Base-by-base conservation (phyloP, 2,329 filamentous ascomycete genomes). In the Aspergillus fumigatiaffinis region DNA sequence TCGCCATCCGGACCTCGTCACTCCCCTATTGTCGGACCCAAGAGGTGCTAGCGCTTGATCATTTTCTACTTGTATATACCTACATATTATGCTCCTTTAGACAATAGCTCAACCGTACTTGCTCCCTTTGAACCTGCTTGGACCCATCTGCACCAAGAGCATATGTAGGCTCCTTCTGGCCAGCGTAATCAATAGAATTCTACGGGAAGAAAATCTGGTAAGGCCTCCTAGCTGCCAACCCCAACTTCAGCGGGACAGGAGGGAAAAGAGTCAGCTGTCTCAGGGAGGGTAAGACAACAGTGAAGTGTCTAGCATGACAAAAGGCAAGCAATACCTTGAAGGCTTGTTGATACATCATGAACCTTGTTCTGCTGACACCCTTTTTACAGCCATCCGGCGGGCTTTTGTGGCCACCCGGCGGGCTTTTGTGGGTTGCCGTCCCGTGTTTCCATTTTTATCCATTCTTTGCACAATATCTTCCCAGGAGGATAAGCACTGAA, bases 1-100 rank as follows among this genome's bases (percentile, higher is more conserved):
- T 14, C 46, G 57, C n/a, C 59, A 59, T 25, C 56, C 66, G 2
- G 61, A 64, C 51, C 56, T 63, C 17, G 61, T 62, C 42, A 71
- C 70, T 10, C 72, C 73, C 14, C 59, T 75, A 17, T 58, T 75
- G 53, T 59, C 59, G 8, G 62, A 63, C 25, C 53, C 49, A 12
- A 59, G 62, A 49, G 51, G 48, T 20, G 51, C 52, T 52, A 56
- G 46, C 48, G 42, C 50, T 47, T 61, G 28, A 4, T 14, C 28
- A 26, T 32, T 32, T 38, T 48, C 29, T 44, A 44, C 10, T 52
- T 38, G 28, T 29, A 49, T 41, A 32, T 20, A 7, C 14, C 17
- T 38, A 7, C 32, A 38, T 38, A 17, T n/a, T 38, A n/a, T 38
- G 32, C 32, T 17, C 32, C 32, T 17, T 38, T n/a, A 17, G 32